Evolutionary conservation across 768 basidiomycete species (phyloP), one percentile per base, ranked within the genome.

Genomic region (Auriscalpium microsporum): DNA sequence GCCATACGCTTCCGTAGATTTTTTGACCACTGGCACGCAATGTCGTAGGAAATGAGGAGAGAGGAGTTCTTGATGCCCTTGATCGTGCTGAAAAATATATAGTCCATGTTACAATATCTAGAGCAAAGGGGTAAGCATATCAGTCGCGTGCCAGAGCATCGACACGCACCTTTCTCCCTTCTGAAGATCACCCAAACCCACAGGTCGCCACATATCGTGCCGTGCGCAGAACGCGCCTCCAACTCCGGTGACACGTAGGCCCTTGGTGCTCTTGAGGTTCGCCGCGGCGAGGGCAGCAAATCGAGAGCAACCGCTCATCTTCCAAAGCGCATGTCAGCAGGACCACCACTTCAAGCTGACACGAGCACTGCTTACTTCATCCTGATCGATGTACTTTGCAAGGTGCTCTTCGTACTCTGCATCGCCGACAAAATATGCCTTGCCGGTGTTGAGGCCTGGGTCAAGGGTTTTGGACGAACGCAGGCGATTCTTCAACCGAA

Each of bases 1-100:
- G 14, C 13, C 14, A 17, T 14, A 1, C 63, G 49, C 2, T 48
- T 35, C 33, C 33, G 35, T 8, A 68, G 48, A 38, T 69, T 61
- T 23, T 52, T 55, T 17, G 35, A 36, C 63, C 64, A 69, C 45
- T 67, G 65, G 44, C 65, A 68, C 2, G 55, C 55, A 13, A 69
- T 69, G 37, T 69, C 63, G 37, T 69, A 69, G 3, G 42, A 13
- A 3, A 44, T 44, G 42, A 44, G 14, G 6, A 44, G 42, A 14
- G 14, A 44, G 3, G 14, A 13, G 7, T 17, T 14, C 13, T 44
- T 13, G 14, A 13, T 13, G 14, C 3, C 2, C 42, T 14, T 17
- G 42, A 28, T 28, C 23, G 23, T 28, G 23, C 14, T 14, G 14
- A 44, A 13, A 6, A 44, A 17, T 4, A 44, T 13, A 17, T 44